Evolutionary conservation across 2,329 filamentous ascomycete genomes (phyloP), one percentile per base, ranked within the genome.

Genomic region (Emergomyces africanus): DNA sequence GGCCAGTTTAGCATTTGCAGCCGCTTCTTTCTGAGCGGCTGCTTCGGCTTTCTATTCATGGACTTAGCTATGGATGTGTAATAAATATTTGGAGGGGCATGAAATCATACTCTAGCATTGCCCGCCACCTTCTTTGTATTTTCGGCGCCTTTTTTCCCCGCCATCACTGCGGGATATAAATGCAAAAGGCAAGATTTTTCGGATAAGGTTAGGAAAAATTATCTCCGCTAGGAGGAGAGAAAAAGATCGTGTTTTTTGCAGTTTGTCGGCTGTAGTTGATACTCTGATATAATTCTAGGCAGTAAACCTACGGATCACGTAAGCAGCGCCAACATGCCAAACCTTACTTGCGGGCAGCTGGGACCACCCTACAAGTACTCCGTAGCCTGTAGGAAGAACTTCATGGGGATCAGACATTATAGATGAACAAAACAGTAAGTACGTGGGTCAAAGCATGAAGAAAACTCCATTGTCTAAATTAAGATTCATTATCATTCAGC

Each of bases 101-200:
- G 10, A 60, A 48, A 20, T 56, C 53, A 59, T 69, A 76, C 75
- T 58, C 72, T 74, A 61, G 91, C 90, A 74, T 96, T 90, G 64
- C 92, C 94, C 9, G 86, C 83, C 2, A 77, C 90, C 79, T 97
- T 97, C 77, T 96, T 97, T 72, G 81, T 87, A 76, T 88, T 90
- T 63, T 95, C 90, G 58, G 78, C 82, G 58, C 69, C 75, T 69
- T 79, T 82, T 74, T 88, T 91, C 75, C 88, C 89, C 66, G 79
- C 86, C 88, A 91, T 91, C 64, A 64, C 77, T 56, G 30, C 41
- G 25, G n/a, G 33, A 39, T 35, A 54, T 14, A 39, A 35, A 20
- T 20, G n/a, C 8, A 39, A n/a, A 23, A 53, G 6, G n/a, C 49
- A 35, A 53, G 18, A 35, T 39, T 6, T 39, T 8, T 39, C 10